Conservation (phyloP, 2,329 filamentous ascomycete species). For the Neophaeococcomyces aloes region DNA sequence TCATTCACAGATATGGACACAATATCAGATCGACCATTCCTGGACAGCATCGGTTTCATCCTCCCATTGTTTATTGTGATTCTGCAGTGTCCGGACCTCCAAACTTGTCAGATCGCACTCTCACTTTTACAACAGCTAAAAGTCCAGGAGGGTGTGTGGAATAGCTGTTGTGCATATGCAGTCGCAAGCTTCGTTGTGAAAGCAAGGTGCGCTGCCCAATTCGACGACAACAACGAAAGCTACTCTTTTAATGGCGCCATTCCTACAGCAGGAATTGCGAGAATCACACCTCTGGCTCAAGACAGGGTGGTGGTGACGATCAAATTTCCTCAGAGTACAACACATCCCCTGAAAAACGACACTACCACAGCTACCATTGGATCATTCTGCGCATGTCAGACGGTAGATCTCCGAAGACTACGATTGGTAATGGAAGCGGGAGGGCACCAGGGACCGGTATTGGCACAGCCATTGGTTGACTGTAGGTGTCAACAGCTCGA, state of each 20-base stretch:
- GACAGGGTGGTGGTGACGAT: too few relatives aligned
- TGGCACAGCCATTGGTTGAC: too few relatives aligned
- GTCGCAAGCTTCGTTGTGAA: not conserved
- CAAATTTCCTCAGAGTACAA: too few relatives aligned
- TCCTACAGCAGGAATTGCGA: not conserved
- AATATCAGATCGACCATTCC: not conserved
- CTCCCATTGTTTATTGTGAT: conserved; percentile 1
- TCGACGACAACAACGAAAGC: not conserved
- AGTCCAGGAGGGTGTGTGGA: not conserved
- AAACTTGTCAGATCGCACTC: conserved; percentile 1
- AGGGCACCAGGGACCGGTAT: too few relatives aligned
- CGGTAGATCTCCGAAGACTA: too few relatives aligned
- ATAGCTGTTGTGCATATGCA: conserved; percentile 4
- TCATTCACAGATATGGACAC: not conserved
- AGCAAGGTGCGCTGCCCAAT: not conserved
- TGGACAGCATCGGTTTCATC: conserved; percentile 1
- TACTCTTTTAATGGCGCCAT: not conserved
- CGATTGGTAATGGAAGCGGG: too few relatives aligned
- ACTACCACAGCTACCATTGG: too few relatives aligned
- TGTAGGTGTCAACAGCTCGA: too few relatives aligned
- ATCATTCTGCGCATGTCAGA: too few relatives aligned
- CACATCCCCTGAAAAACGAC: too few relatives aligned
- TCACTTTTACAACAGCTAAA: not conserved
- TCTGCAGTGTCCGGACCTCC: not conserved
- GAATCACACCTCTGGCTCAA: not conserved